A percentile compares a stretch with the other conserved stretches of the same genome.
These are phyloP conservation scores for Ananas comosus DNA, from an alignment of 176 grass and related monocot genomes.

Conservation along the genomic window DNA sequence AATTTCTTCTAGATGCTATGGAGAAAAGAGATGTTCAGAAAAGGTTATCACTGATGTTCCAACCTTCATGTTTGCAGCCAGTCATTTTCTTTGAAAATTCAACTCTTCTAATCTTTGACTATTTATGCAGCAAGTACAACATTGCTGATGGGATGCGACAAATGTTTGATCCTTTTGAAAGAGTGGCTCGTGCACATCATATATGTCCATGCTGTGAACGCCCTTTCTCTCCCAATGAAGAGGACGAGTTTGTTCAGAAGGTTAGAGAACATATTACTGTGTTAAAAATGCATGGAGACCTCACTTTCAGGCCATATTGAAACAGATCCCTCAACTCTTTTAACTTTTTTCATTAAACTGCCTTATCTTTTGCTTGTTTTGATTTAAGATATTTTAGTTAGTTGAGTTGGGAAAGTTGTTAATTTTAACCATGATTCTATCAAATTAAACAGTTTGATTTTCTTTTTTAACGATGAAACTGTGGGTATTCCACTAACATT, in stretches of 20 bases:
- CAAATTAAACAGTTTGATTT: too few species aligned
- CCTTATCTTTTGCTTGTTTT: not conserved
- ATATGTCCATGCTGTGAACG: slow-evolving; percentile 86
- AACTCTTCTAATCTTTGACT: not conserved
- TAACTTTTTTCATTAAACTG: not conserved
- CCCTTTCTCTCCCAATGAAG: slow-evolving; percentile 78
- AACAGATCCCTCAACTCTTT: not conserved
- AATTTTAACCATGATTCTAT: too few species aligned
- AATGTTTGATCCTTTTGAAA: slow-evolving; percentile 84
- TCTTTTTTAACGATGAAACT: too few species aligned
- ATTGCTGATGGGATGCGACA: slow-evolving; percentile 65
- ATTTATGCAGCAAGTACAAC: slow-evolving; percentile 46
- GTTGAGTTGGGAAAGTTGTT: too few species aligned
- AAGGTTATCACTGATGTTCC: slow-evolving; percentile 37
- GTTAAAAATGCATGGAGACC: not conserved
- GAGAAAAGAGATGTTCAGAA: slow-evolving; percentile 81
- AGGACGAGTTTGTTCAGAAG: slow-evolving; percentile 77
- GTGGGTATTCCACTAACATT: too few species aligned
- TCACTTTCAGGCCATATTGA: too few species aligned
- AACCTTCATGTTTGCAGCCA: slow-evolving; percentile 15
- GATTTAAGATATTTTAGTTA: too few species aligned
- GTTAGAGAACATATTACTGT: slow-evolving; percentile 26
- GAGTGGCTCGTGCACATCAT: slow-evolving; percentile 64
- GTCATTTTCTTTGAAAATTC: not conserved
- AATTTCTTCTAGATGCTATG: slow-evolving; percentile 63